Evolutionary conservation across 192 early-diverging fungal species (phyloP), one percentile per base, ranked within the genome.

Genomic region (Backusella liffmaniae): DNA sequence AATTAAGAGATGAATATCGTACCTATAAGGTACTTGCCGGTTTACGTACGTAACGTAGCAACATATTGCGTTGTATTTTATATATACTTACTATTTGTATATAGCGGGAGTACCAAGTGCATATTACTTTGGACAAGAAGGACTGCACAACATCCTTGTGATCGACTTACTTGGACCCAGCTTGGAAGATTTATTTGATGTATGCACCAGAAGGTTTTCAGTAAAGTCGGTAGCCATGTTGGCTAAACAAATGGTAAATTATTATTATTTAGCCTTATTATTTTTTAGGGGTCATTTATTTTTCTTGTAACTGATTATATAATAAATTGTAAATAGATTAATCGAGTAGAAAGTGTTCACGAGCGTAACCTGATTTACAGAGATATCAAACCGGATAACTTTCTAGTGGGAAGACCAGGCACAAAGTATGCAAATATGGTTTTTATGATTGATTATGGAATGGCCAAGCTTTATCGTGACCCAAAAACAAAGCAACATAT

Each of bases 381-480:
- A 62, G 97, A 99, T 82, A 97, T 99, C 85, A 99, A 99, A 81
- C 97, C 97, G 42, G 97, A 99, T 82, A 99, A 99, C 88, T 99
- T 99, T 79, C 84, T 99, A 77, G 92, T 97, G 75, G 97, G 97
- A 49, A 88, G 93, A 44, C 91, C 92, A 2, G 82, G 84, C 67
- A 88, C 90, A 39, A 87, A 87, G 71, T 80, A 83, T 32, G 88
- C 85, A 39, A 93, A 90, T 75, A 83, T 84, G 80, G 89, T 99
- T 13, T 94, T 92, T 79, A 89, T 99, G 78, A 92, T 99, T 76
- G 97, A 99, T 86, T 98, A 97, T 90, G 97, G 97, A 67, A 97
- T 99, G 96, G 97, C 96, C 37, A 99, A 99, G 86, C 91, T 95
- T 79, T 99, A 97, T 77, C 90, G 96, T 39, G 97, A 99, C 80